Evolutionary conservation across 2,329 filamentous ascomycete species (phyloP).

Genomic region (Cladorrhinum sp.): DNA sequence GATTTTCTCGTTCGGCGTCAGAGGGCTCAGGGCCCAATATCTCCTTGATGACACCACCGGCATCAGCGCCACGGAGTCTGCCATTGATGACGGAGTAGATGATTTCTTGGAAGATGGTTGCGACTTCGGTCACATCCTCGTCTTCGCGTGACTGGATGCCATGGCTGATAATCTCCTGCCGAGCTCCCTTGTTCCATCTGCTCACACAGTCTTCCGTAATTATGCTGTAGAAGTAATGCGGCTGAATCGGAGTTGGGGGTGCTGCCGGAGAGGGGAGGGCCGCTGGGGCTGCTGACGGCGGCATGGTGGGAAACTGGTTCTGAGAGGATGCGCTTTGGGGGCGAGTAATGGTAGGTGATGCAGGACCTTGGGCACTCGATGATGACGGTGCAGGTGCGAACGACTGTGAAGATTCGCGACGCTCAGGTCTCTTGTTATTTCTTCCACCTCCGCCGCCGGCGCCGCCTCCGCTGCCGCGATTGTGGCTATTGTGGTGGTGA

Average conservation of each 20-base stretch:
- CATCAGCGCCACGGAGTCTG: constrained; percentile 63
- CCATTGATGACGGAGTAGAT: constrained; percentile 71
- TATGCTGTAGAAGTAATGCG: constrained; percentile 67
- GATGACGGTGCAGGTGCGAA: constrained; percentile 19
- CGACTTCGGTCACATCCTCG: constrained; percentile 66
- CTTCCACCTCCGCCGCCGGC: constrained; percentile 45
- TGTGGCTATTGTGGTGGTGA: constrained; percentile 41
- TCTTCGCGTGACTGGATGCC: constrained; percentile 63
- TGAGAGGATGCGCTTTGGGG: constrained; percentile 40
- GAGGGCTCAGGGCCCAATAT: constrained; percentile 61
- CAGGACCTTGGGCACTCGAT: constrained; percentile 21
- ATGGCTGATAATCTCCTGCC: constrained; percentile 63
- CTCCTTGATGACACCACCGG: constrained; percentile 70
- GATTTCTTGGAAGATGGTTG: constrained; percentile 79
- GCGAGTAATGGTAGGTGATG: constrained; percentile 34
- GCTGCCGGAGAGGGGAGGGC: constrained; percentile 22
- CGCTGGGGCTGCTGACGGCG: constrained; percentile 10
- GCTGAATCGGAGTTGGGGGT: constrained; percentile 29
- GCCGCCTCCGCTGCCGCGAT: constrained; percentile 40
- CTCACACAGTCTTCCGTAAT: constrained; percentile 67
- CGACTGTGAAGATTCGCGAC: constrained; percentile 51
- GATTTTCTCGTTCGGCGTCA: constrained; percentile 49
- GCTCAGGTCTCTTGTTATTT: constrained; percentile 46
- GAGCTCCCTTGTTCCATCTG: constrained; percentile 66
- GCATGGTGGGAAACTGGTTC: constrained; percentile 19